Conservation (phyloP, 1,284 basidiomycete species). For the Neolentinus lepideus region DNA sequence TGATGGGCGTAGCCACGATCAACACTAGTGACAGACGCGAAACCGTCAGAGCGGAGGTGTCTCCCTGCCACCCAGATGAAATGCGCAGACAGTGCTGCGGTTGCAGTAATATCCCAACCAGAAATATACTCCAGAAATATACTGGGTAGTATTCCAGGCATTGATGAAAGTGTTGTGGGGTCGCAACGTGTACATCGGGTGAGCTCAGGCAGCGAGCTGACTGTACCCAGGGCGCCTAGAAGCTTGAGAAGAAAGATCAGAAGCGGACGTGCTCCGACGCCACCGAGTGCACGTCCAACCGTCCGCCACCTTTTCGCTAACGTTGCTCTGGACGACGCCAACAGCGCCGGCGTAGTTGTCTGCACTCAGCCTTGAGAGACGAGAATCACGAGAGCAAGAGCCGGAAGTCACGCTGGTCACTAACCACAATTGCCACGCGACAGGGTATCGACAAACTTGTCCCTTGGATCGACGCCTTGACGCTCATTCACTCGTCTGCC, state of each 20-base stretch:
- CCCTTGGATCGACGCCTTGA: not conserved
- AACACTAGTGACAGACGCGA: no score
- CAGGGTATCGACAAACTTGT: not conserved
- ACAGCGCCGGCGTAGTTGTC: no score
- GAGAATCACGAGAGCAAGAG: no score
- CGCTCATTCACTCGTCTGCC: not conserved
- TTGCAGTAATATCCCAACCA: no score
- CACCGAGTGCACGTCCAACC: not conserved
- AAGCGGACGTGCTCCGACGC: not conserved
- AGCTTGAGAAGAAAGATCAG: not conserved
- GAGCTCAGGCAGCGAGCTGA: not conserved
- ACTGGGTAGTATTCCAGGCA: not conserved
- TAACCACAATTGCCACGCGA: not conserved
- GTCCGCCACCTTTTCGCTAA: not conserved
- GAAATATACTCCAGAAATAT: no score
- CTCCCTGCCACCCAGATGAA: no score
- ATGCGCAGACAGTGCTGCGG: no score
- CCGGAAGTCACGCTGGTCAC: no score
- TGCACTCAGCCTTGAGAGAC: no score
- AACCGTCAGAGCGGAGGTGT: no score
- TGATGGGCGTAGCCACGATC: no score
- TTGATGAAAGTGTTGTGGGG: not conserved
- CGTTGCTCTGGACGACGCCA: not conserved
- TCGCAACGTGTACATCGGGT: not conserved
- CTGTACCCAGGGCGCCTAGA: not conserved